These are phyloP conservation scores for Hypoxylon sp. DNA, from an alignment of 2,329 filamentous ascomycete species.

Conservation along the genomic window DNA sequence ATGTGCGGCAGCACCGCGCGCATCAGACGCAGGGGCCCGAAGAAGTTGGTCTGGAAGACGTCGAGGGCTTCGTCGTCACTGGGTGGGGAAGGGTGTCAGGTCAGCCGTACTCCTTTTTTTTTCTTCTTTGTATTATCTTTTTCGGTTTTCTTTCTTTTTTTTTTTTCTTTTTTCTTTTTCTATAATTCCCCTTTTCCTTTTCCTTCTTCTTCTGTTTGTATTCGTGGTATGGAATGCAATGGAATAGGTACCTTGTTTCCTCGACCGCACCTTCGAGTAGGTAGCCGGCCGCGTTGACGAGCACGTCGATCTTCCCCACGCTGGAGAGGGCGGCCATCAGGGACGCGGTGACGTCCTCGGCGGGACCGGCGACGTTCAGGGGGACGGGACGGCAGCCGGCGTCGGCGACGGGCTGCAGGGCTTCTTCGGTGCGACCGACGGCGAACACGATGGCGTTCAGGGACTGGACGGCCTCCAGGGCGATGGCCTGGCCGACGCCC, in stretches of 20 bases:
- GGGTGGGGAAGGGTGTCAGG: neutral
- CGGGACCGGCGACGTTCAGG: constrained; percentile 4
- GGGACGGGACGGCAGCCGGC: neutral
- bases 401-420: constrained; percentile 1
- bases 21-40: neutral
- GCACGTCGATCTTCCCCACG: constrained; percentile 14
- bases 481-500: neutral
- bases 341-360: neutral
- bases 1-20: neutral
- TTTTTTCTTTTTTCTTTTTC: neutral
- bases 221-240: neutral
- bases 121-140: neutral
- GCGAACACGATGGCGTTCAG: constrained; percentile 2
- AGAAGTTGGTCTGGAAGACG: constrained; percentile 3
- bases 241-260: constrained; percentile 7
- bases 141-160: neutral
- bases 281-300: constrained; percentile 16
- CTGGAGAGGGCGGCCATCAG: neutral
- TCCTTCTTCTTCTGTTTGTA: neutral
- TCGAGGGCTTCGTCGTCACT: constrained; percentile 2
- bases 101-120: neutral
- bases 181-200: too few species aligned
- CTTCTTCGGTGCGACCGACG: constrained; percentile 1
- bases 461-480: constrained; percentile 1
- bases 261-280: constrained; percentile 18